Evolutionary conservation across 2,329 filamentous ascomycete species (phyloP).

Genomic region (Coleophoma crateriformis): DNA sequence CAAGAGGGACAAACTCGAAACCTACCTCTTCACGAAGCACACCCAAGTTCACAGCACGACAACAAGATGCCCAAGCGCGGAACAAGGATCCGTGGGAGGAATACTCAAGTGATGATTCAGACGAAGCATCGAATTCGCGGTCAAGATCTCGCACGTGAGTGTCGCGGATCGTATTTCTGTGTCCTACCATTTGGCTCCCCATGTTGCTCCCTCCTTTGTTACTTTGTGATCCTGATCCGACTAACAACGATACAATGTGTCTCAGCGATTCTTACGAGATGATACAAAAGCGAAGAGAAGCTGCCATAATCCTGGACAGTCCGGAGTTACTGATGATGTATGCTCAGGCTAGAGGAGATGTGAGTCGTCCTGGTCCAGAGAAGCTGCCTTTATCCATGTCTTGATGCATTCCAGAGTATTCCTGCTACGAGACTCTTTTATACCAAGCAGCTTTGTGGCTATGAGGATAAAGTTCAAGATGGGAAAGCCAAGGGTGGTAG

Average conservation of each 20-base stretch:
- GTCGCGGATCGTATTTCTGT: not conserved
- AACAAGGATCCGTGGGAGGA: conserved; percentile 48
- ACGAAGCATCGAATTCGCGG: conserved; percentile 8
- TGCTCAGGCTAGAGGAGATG: conserved; percentile 47
- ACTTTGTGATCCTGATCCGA: not conserved
- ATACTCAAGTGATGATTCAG: conserved; percentile 15
- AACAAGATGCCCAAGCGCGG: conserved; percentile 54
- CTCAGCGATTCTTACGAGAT: conserved; percentile 16
- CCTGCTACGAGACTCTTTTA: conserved; percentile 51
- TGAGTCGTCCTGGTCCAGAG: conserved; percentile 29
- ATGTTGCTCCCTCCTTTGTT: not conserved
- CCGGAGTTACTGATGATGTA: conserved; percentile 57
- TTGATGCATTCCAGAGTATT: conserved; percentile 40
- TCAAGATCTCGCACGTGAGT: not conserved
- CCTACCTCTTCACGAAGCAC: not conserved
- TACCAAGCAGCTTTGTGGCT: conserved; percentile 49
- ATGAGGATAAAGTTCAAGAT: conserved; percentile 29
- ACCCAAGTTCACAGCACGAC: conserved; percentile 37
- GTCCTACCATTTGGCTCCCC: not conserved
- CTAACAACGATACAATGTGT: not conserved
- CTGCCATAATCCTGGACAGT: conserved; percentile 47
- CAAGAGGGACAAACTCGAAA: not conserved
- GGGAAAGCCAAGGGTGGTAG: not conserved
- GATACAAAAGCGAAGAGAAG: conserved; percentile 34
- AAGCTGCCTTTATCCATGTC: not conserved